Base-by-base conservation (phyloP, 1,284 basidiomycete species). In the Leccinum solheimii region DNA sequence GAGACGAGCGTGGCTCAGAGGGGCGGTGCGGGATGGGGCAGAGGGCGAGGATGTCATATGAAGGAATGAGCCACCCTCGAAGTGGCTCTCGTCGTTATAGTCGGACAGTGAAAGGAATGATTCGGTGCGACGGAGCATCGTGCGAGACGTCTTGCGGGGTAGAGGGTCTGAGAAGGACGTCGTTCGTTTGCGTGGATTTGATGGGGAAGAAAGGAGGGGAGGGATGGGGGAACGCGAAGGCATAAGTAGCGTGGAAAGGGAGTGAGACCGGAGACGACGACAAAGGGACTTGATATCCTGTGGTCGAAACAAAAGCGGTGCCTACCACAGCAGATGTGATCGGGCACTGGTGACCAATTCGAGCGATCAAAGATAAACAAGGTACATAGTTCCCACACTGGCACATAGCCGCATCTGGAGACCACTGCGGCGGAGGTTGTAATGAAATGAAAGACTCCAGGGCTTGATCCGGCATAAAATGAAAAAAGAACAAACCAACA, bases 121-220 rank as follows among this genome's bases (percentile, higher is more conserved):
- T 60, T 80, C 77, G 26, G 79, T 78, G n/a, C 81, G 78, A 55
- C 75, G 77, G 34, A 81, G 72, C 48, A 74, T 71, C 62, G 71
- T 74, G 59, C 78, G 75, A n/a, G 72, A 73, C 36, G 74, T 64
- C 71, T 82, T 79, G 43, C 71, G 64, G 2, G 78, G 76, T 8
- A 75, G 69, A 3, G 73, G 69, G 16, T 68, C 74, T 21, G 70
- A 74, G 65, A 79, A 80, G 36, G 80, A 79, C 6, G 75, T 75
- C 3, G 78, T 78, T 61, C 81, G 79, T 62, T 82, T 81, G 62
- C 78, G 75, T 55, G 72, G 57, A 52, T 66, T 62, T 50, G 62
- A 52, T 48, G 64, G 26, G 32, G 54, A 55, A 8, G 23, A 54
- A 54, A 61, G 55, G 58, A 49, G 14, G n/a, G 65, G 16, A 50